These are phyloP conservation scores for Phellinidium pouzarii DNA, from an alignment of 1,284 basidiomycete species.

Conservation along the genomic window DNA sequence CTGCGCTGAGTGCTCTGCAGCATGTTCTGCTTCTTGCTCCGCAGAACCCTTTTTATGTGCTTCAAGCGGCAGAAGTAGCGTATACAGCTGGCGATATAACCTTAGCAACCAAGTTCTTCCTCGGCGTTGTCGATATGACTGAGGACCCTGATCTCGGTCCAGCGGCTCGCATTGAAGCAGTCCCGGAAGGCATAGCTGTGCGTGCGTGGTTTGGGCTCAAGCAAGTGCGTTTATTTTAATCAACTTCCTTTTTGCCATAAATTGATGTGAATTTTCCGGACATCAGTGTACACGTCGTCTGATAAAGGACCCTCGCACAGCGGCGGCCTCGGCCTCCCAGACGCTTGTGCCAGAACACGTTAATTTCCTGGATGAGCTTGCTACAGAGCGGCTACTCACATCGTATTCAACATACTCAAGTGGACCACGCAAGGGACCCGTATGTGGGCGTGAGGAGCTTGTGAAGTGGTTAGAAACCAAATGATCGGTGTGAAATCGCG, in stretches of 20 bases:
- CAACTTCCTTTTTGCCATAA: not conserved
- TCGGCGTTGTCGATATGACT: slow-evolving; percentile 79
- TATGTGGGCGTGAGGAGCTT: slow-evolving; percentile 14
- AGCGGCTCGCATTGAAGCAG: slow-evolving; percentile 33
- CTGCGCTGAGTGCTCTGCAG: slow-evolving; percentile 67
- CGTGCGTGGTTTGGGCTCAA: slow-evolving; percentile 86
- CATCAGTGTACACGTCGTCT: slow-evolving; percentile 55
- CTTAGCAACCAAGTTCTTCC: slow-evolving; percentile 77
- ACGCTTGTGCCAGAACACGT: slow-evolving; percentile 47
- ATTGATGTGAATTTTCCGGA: slow-evolving; percentile 1
- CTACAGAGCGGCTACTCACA: slow-evolving; percentile 61
- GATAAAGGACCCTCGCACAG: slow-evolving; percentile 32
- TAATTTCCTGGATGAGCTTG: slow-evolving; percentile 58
- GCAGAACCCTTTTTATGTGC: slow-evolving; percentile 77
- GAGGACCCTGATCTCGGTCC: slow-evolving; percentile 45
- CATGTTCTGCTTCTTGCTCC: slow-evolving; percentile 80
- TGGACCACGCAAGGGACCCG: slow-evolving; percentile 12
- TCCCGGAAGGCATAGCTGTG: slow-evolving; percentile 51
- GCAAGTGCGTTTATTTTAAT: slow-evolving; percentile 39
- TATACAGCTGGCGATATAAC: slow-evolving; percentile 73
- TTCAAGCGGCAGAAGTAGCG: slow-evolving; percentile 83
- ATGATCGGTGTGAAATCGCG: not conserved
- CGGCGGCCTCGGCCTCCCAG: slow-evolving; percentile 44
- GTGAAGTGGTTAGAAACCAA: slow-evolving; percentile 19
- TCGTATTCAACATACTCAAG: slow-evolving; percentile 33